Base-by-base conservation (phyloP, 192 early-diverging fungal genomes). In the Pilobolus umbonatus region DNA sequence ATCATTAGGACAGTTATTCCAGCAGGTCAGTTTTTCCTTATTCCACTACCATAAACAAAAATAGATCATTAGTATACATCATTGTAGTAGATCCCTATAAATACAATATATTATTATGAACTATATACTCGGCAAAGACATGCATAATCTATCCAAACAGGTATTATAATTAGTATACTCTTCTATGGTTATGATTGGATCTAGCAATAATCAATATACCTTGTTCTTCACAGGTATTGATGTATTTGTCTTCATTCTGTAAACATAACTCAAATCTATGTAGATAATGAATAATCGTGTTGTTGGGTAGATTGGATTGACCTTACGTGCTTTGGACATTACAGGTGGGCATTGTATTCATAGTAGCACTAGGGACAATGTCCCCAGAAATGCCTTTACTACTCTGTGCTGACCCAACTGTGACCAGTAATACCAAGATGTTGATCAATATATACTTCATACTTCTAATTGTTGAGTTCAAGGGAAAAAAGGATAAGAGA, bases 1-100 rank as follows among this genome's bases (percentile, higher is more conserved):
- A 25, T 59, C 57, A n/a, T 47, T 59, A 47, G 57, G 57, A 24
- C 57, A 59, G 45, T 59, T 59, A 24, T 59, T 59, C 57, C 57
- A 59, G 21, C 57, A 59, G 17, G 44, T 46, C 25, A 59, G 44
- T 26, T 59, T 59, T 32, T 46, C 57, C 32, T 19, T 59, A 49
- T 59, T 39, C 57, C 57, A 59, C 57, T 59, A 48, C 26, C 19
- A n/a, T n/a, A n/a, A n/a, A n/a, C n/a, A n/a, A n/a, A n/a, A n/a
- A n/a, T n/a, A n/a, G n/a, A n/a, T n/a, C n/a, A n/a, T n/a, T n/a
- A n/a, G n/a, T n/a, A n/a, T n/a, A n/a, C n/a, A n/a, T n/a, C n/a
- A n/a, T n/a, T n/a, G n/a, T n/a, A n/a, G n/a, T n/a, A n/a, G n/a
- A n/a, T n/a, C n/a, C n/a, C n/a, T n/a, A n/a, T n/a, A n/a, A n/a